Evolutionary conservation across 176 grass and related monocot species (phyloP), one percentile per base, ranked within the genome.

Genomic region (Thinopyrum elongatum): DNA sequence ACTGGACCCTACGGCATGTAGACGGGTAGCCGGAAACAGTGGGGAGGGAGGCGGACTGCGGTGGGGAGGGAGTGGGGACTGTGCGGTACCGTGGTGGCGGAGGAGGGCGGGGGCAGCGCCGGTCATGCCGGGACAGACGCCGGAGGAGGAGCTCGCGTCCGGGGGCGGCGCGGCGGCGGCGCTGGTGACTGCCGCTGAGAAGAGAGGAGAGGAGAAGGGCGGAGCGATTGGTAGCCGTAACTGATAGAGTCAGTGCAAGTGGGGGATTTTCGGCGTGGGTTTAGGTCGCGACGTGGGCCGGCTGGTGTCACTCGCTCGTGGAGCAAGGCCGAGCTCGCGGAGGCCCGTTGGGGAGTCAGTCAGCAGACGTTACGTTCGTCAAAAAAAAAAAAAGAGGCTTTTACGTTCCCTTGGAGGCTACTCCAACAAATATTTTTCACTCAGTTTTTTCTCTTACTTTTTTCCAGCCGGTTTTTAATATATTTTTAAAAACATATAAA

Each of bases 261-360:
- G 72, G 65, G 74, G 63, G 64, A 39, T 77, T 82, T 81, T 76
- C 67, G 51, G 79, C 30, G 23, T 78, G 79, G 88, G 83, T 78
- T 86, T 90, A 19, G 63, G 82, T 53, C 15, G 76, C 14, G 63
- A 86, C 63, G 51, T 90, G 78, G 88, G 88, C 88, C 36, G 88
- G 10, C 49, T 86, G 16, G 25, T 60, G 21, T 57, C 75, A 9
- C 55, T 17, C 77, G 58, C 15, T 25, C n/a, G n/a, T 21, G 33
- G 17, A 70, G 29, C 0, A 19, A 53, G 49, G 49, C 49, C 49
- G 16, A 19, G 16, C 10, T 64, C 26, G 61, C 0, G 4, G 61
- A 27, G 61, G 61, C 25, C 61, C 25, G 23, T 25, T 63, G 23
- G 23, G 10, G 22, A 47, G 44, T 39, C 8, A 39, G 38, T 39